These are phyloP conservation scores for Mycosarcoma mackinlayi DNA, from an alignment of 1,284 basidiomycete species.

Conservation along the genomic window DNA sequence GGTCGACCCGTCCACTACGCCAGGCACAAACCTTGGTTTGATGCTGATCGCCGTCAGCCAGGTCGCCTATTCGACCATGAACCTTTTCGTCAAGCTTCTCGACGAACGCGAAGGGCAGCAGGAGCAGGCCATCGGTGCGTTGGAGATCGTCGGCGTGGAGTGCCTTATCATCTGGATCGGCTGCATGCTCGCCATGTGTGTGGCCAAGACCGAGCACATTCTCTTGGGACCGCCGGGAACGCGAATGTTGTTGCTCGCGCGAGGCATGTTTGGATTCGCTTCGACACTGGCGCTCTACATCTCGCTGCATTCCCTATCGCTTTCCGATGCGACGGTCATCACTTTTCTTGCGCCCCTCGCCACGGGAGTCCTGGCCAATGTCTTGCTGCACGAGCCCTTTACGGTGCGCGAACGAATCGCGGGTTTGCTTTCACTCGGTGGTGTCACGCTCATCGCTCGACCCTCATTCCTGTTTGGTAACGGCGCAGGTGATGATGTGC, in stretches of 20 bases:
- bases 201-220: conserved; percentile 75
- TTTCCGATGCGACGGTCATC: conserved; percentile 81
- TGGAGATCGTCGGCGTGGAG: conserved; percentile 72
- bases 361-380: conserved; percentile 76
- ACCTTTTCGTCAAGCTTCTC: conserved; percentile 75
- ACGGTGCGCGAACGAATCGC: conserved; percentile 75
- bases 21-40: conserved; percentile 48
- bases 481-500: conserved; percentile 21
- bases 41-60: conserved; percentile 49
- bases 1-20: conserved; percentile 31
- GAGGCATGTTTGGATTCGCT: conserved; percentile 76
- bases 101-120: conserved; percentile 38
- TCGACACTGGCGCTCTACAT: conserved; percentile 76
- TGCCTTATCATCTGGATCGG: conserved; percentile 71
- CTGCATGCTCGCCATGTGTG: conserved; percentile 57
- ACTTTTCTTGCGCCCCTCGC: conserved; percentile 79
- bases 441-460: conserved; percentile 74
- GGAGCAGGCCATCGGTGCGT: conserved; percentile 33
- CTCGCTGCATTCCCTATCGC: conserved; percentile 76
- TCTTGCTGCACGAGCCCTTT: conserved; percentile 77
- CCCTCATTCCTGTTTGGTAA: conserved; percentile 48
- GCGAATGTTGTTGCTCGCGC: conserved; percentile 73
- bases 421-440: conserved; percentile 75
- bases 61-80: conserved; percentile 70
- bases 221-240: conserved; percentile 78